These are phyloP conservation scores for Ustilaginoidea virens DNA, from an alignment of 2,329 filamentous ascomycete genomes.

Conservation along the genomic window DNA sequence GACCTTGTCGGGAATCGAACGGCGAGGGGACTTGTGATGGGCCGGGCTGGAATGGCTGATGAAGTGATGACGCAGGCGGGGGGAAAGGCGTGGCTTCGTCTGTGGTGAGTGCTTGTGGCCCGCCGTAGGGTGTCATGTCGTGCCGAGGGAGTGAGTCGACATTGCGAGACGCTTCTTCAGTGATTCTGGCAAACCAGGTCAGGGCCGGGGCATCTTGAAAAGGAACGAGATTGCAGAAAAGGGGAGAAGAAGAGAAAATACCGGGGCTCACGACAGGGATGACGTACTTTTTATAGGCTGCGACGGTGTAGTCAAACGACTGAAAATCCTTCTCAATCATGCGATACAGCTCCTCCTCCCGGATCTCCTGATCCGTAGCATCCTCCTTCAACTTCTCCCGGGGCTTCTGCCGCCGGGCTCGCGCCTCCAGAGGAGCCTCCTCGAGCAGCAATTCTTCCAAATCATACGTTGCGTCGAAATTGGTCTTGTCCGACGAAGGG, in stretches of 20 bases:
- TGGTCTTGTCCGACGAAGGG: constrained; percentile 93
- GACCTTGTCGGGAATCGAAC: constrained; percentile 12
- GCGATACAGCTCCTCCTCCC: constrained; percentile 83
- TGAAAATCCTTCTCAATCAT: constrained; percentile 91
- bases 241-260: too few species aligned
- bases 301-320: constrained; percentile 85
- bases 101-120: constrained; percentile 34
- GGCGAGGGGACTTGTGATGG: constrained; percentile 5
- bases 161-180: constrained; percentile 13
- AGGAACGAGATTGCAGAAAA: too few species aligned
- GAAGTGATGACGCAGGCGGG: constrained; percentile 3
- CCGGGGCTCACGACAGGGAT: too few species aligned
- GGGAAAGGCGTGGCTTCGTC: constrained; percentile 30
- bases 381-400: constrained; percentile 84
- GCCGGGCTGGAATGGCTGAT: constrained; percentile 5
- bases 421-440: constrained; percentile 85
- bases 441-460: constrained; percentile 86
- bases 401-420: constrained; percentile 85
- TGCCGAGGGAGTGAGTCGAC: constrained; percentile 7
- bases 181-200: constrained; percentile 24
- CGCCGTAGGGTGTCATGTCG: constrained; percentile 3
- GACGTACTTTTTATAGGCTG: constrained; percentile 60
- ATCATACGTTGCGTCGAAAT: constrained; percentile 97
- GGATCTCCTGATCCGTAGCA: constrained; percentile 86
- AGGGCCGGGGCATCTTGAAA: too few species aligned